Evolutionary conservation across 2,329 filamentous ascomycete species (phyloP), one percentile per base, ranked within the genome.

Genomic region (Fusarium sp.): DNA sequence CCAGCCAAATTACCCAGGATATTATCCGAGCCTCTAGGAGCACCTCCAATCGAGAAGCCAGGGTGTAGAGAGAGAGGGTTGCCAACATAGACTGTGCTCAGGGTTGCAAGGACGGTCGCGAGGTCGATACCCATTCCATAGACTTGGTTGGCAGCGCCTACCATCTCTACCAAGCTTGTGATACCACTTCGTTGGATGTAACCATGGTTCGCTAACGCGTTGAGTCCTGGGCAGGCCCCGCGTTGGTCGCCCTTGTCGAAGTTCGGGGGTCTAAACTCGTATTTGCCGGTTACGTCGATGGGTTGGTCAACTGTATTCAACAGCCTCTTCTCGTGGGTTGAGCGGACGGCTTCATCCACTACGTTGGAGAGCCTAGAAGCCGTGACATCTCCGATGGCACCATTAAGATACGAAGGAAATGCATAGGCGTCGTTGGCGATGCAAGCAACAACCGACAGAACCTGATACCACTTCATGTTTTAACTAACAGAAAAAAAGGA

Each of bases 181-280:
- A 73, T 59, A 2, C 71, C 71, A 15, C 62, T 73, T 10, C 71
- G 59, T 16, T 41, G 65, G 46, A 73, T 71, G 16, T 81, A 82
- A 4, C 79, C 79, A 52, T 81, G 80, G 58, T 81, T 81, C 13
- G 79, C 79, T 16, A 81, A 55, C 0, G 74, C 75, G 45, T 81
- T 81, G n/a, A 82, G 73, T 2, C 76, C 80, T 1, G 80, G 79
- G 34, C 80, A 82, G 24, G 74, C 66, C 0, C 74, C 74, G 44
- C 74, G 67, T 25, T 75, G 76, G 24, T 70, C 74, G 8, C 76
- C 76, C 11, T 58, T 69, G 15, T 69, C 54, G 25, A 72, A 75
- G 38, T 77, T 63, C 0, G 76, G 76, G 0, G 76, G 57, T 8
- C 67, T 66, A n/a, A 78, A 78, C 43, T 73, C 48, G 53, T 78